Evolutionary conservation across 75 land plant genomes (phyloP), one percentile per base, ranked within the genome.

Genomic region (Cunninghamia lanceolata): DNA sequence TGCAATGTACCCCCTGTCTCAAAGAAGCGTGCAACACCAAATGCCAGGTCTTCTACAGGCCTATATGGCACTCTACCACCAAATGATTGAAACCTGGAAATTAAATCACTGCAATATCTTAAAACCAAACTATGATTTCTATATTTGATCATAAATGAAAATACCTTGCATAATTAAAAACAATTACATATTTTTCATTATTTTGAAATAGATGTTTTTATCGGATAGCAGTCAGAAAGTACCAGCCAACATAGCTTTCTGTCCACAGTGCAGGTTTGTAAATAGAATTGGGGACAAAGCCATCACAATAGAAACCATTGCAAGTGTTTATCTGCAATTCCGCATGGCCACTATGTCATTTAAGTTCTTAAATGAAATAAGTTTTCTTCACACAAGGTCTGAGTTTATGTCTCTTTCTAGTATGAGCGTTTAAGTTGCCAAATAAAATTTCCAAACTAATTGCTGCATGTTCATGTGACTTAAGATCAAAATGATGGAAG

Each of bases 211-310:
- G 68, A 63, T 6, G 8, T 63, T 63, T 25, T 21, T 28, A 21
- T 4, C 25, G 68, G 68, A 25, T 71, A 73, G 32, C 75, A 32
- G 3, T 73, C 75, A 32, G 71, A 82, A 83, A 92, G 39, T 92
- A 95, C 97, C 97, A 95, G 91, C 97, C 97, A 91, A 90, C 86
- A 96, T 96, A 95, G 82, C 93, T 86, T 52, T 95, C 97, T 7
- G 97, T 95, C 97, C 97, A 95, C 14, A 95, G 70, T 53, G 52
- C 83, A 45, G 97, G 97, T 83, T 95, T 95, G 36, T 91, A 85
- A 14, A 86, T 34, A 54, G 94, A 91, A 82, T 93, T 93, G 46
- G 97, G 94, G 86, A 63, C 92, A 76, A 88, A 96, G 42, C 93
- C 95, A 90, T 96, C 97, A 87, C 96, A 96, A 53, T 96, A 96